Percentiles rank a stretch among this genome's conserved stretches.
Evolutionary conservation across 192 early-diverging fungal genomes (phyloP).

Genomic region (Obelidium mucronatum): DNA sequence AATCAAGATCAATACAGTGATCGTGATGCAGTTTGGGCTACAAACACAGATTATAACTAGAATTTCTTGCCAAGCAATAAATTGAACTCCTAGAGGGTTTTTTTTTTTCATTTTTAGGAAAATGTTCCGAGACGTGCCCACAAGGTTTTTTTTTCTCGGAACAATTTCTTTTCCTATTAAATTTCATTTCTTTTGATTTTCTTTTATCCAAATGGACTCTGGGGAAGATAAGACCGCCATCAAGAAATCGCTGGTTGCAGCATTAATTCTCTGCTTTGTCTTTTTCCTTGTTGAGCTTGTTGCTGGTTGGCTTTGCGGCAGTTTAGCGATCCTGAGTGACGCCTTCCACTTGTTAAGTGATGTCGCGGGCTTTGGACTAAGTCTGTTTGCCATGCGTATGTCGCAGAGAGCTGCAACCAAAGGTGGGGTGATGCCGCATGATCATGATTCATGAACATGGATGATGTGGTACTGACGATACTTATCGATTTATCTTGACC

Average conservation of each 20-base stretch:
- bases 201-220: neutral
- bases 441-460: too few species aligned
- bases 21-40: too few species aligned
- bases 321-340: conserved; percentile 79
- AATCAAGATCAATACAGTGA: too few species aligned
- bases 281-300: conserved; percentile 73
- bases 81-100: too few species aligned
- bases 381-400: neutral
- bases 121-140: neutral
- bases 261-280: conserved; percentile 59
- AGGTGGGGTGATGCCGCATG: too few species aligned
- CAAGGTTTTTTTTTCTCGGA: neutral
- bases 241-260: conserved; percentile 53
- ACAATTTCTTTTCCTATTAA: neutral
- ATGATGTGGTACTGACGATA: neutral
- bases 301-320: conserved; percentile 67
- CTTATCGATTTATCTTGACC: neutral
- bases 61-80: too few species aligned
- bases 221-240: neutral
- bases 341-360: conserved; percentile 77
- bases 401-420: neutral
- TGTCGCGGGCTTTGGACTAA: conserved; percentile 60
- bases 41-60: too few species aligned
- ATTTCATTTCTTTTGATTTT: neutral
- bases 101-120: neutral